Base-by-base conservation (phyloP, 257 asterid species). In the Solanum virginianum region DNA sequence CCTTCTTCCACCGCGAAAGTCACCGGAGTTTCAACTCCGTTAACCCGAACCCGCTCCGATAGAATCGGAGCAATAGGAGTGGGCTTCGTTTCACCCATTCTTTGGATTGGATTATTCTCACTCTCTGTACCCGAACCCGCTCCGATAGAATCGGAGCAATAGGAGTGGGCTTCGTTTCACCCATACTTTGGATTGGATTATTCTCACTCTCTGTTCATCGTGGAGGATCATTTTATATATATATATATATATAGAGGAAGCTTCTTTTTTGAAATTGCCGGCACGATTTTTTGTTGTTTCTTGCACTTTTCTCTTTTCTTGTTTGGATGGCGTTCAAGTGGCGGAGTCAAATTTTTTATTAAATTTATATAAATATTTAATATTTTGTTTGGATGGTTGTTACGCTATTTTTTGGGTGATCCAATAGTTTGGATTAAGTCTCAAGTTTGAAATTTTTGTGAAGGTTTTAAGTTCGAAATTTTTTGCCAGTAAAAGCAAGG, bases 1-100 rank as follows among this genome's bases (percentile, higher is more conserved):
- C 99, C 98, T 41, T 36, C 91, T 86, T 90, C 51, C 12, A n/a
- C 74, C 4, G 93, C 90, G n/a, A 97, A 89, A 57, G 91, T 88
- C 83, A 89, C 92, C 71, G 86, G 82, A 57, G 93, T 89, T 36
- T 83, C 85, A 45, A 26, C 69, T 65, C 94, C 98, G 86, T 92
- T 68, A 87, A 86, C 83, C 2, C 87, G 90, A 10, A 94, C 91
- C 55, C 88, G 91, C 87, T 90, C 97, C 60, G 97, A 92, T 45
- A 93, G 39, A 14, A 92, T 26, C 39, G 63, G 43, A 47, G 41
- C 32, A 3, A 0, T 24, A 15, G 51, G 2, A 36, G 3, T 26
- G 71, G 57, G 36, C 41, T 74, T 24, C 16, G 54, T 43, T 1
- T 12, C 7, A 20, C 80, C 80, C 81, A 75, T 75, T 14, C 7